phyloP scores from a whole-genome alignment of 805 yeast species.

The Priceomyces medius region DNA sequence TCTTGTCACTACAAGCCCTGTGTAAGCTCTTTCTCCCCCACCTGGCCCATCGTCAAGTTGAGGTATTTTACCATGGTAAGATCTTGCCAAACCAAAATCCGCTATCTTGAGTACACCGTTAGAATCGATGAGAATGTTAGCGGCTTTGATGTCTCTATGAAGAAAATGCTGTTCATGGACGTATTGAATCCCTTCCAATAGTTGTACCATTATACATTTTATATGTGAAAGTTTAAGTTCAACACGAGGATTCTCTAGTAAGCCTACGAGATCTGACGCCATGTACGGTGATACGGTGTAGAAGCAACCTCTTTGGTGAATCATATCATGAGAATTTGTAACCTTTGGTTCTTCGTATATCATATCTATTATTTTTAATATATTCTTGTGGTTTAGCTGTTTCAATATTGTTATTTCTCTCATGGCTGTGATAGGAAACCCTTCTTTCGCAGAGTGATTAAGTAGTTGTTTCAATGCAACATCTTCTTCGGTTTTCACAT shows the following conservation, averaged over 20 bases:
- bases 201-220: conserved; percentile 78
- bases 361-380: conserved; percentile 78
- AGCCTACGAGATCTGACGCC: conserved; percentile 88
- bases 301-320: conserved; percentile 48
- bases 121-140: conserved; percentile 81
- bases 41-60: conserved; percentile 53
- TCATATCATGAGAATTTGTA: conserved; percentile 29
- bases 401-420: conserved; percentile 86
- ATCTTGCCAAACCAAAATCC: conserved; percentile 91
- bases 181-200: conserved; percentile 76
- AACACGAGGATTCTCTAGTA: conserved; percentile 76
- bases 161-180: conserved; percentile 61
- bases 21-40: conserved; percentile 53
- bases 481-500: conserved; percentile 48
- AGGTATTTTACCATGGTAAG: conserved; percentile 64
- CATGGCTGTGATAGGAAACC: conserved; percentile 92
- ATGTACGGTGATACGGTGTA: conserved; percentile 92
- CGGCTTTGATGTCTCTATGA: conserved; percentile 94
- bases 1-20: conserved; percentile 82
- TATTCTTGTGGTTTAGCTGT: conserved; percentile 63
- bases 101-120: conserved; percentile 84
- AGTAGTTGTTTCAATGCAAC: conserved; percentile 89
- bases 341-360: conserved; percentile 45
- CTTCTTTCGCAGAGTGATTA: conserved; percentile 73
- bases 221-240: conserved; percentile 62